Base-by-base conservation (phyloP, 1,139 yeast species). In the Protomyces macrosporus region DNA sequence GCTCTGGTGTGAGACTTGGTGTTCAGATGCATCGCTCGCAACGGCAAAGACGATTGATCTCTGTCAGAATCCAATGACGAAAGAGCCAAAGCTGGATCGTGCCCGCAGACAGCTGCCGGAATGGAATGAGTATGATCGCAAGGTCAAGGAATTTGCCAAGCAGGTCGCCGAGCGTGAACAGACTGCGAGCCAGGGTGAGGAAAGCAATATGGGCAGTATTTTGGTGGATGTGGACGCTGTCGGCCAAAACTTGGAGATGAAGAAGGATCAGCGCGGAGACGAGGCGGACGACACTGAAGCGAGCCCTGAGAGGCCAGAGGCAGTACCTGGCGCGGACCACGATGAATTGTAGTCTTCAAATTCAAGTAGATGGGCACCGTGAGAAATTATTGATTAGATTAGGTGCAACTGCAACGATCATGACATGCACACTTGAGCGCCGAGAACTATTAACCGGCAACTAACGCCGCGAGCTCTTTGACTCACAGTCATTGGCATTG, bases 1-100 rank as follows among this genome's bases (percentile, higher is more conserved):
- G 95, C 76, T 88, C 48, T 90, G 96, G 96, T 89, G 96, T 75
- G 96, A 89, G 71, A 88, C 96, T 0, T 90, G 96, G 96, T 88
- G 96, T 72, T 78, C 84, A n/a, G 88, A 84, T 68, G 86, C 81
- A 58, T 77, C 82, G 36, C 75, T 86, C 65, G 71, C 72, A 57
- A 76, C 75, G 0, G 96, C 96, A 0, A 87, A 84, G 72, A 87
- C 91, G 32, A 86, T 89, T 68, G 96, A 89, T 72, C 76, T 89
- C 69, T 89, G 96, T 74, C 87, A 87, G 73, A 88, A 89, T 70
- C 96, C 96, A 1, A 73, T 86, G 66, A 86, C 93, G 0, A 85
- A 85, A 69, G 96, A 89, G 71, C 85, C 86, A 50, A 89, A 88
- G 71, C 74, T 88, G 30, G 89, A 82, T 53, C 77, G 87, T 42